A percentile compares a stretch with the other conserved stretches of the same genome.
Conservation (phyloP, 306 rosid genomes). For the Aeschynomene evenia region DNA sequence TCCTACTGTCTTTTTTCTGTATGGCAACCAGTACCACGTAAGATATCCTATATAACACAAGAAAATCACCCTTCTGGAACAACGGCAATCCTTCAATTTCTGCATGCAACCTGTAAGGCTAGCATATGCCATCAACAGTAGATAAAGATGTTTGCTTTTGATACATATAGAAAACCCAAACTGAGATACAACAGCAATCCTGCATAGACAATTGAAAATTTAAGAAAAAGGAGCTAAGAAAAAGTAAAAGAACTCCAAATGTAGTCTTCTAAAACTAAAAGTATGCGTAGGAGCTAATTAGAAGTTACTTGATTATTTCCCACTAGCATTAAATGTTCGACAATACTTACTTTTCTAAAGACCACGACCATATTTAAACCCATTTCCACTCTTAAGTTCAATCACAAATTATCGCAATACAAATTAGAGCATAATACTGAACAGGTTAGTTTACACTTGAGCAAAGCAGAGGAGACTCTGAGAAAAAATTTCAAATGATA, state of each 20-base stretch:
- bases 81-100: slow-evolving; percentile 22
- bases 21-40: slow-evolving; percentile 23
- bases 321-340: background rate
- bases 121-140: slow-evolving; percentile 29
- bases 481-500: background rate
- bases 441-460: background rate
- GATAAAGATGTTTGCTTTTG: slow-evolving; percentile 29
- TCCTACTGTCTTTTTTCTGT: slow-evolving; percentile 28
- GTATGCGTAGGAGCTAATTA: no score
- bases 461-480: slow-evolving; percentile 10
- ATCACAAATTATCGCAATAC: slow-evolving; percentile 12
- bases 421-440: background rate
- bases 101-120: slow-evolving; percentile 17
- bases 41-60: slow-evolving; percentile 15
- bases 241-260: background rate
- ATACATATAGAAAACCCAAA: slow-evolving; percentile 22
- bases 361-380: background rate
- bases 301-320: background rate
- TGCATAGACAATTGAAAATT: slow-evolving; percentile 26
- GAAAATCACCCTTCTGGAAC: slow-evolving; percentile 2
- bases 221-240: background rate
- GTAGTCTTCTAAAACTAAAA: background rate
- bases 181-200: slow-evolving; percentile 27
- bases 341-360: background rate
- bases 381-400: background rate